A percentile compares a stretch with the other conserved stretches of the same genome.
These are phyloP conservation scores for Colletotrichum caudatum DNA, from an alignment of 2,329 filamentous ascomycete species.

Conservation along the genomic window DNA sequence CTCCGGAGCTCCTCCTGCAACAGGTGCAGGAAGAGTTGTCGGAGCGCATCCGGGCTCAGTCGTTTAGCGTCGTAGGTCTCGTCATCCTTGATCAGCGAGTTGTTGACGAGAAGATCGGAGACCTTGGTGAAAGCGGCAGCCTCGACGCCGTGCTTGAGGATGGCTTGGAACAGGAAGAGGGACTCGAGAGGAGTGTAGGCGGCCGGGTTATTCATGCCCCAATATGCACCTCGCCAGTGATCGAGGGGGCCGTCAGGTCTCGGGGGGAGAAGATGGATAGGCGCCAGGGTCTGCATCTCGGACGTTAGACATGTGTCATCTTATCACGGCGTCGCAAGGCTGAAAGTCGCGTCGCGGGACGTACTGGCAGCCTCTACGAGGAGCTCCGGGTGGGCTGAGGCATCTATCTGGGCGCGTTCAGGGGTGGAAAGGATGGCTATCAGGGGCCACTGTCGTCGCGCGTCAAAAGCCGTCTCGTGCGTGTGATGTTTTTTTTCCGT, in stretches of 20 bases:
- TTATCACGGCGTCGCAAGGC: conserved; percentile 32
- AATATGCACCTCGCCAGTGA: conserved; percentile 65
- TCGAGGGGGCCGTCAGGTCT: conserved; percentile 67
- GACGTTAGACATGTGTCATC: conserved; percentile 37
- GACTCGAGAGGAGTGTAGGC: conserved; percentile 88
- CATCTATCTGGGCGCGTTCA: conserved; percentile 41
- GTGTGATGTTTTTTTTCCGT: conserved; percentile 35
- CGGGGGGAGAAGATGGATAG: conserved; percentile 64
- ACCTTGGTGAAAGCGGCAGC: conserved; percentile 76
- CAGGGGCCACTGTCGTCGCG: conserved; percentile 34
- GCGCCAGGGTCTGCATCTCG: conserved; percentile 61
- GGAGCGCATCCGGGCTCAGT: conserved; percentile 81
- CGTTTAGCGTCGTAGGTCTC: conserved; percentile 78
- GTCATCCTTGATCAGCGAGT: conserved; percentile 78
- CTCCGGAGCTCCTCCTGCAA: conserved; percentile 77
- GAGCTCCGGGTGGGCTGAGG: conserved; percentile 36
- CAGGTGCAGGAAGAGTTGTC: conserved; percentile 81
- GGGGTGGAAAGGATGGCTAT: conserved; percentile 31
- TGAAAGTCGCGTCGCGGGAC: conserved; percentile 38
- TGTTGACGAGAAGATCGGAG: conserved; percentile 79
- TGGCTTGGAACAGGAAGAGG: conserved; percentile 84
- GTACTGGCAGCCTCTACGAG: conserved; percentile 43
- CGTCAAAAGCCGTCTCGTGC: conserved; percentile 26
- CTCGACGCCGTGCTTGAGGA: conserved; percentile 75
- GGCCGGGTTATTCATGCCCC: conserved; percentile 69